A percentile compares a stretch with the other conserved stretches of the same genome.
phyloP scores from a whole-genome alignment of 1,284 basidiomycete species.

The Puccinia polysora region DNA sequence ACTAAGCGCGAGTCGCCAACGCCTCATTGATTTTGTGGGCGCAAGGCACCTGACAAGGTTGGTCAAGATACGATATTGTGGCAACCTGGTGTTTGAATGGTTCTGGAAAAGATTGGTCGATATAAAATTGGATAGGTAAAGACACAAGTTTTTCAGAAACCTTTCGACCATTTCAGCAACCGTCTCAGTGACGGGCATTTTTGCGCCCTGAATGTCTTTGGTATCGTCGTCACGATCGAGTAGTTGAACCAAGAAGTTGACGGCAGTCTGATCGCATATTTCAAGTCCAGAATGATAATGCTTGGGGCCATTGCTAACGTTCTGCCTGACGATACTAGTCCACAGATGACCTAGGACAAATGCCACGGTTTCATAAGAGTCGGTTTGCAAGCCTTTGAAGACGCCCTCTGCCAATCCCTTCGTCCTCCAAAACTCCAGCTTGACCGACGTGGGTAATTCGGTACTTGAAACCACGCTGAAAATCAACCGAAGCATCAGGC shows the following conservation, averaged over 20 bases:
- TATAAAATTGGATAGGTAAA: conserved; percentile 11
- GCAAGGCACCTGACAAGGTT: conserved; percentile 32
- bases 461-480: conserved; percentile 17
- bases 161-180: conserved; percentile 38
- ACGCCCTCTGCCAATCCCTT: conserved; percentile 41
- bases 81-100: conserved; percentile 27
- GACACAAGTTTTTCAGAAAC: conserved; percentile 16
- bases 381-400: conserved; percentile 27
- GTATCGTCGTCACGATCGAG: conserved; percentile 14
- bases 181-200: conserved; percentile 12
- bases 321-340: conserved; percentile 13
- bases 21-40: conserved; percentile 30
- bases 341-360: conserved; percentile 39
- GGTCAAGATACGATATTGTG: conserved; percentile 28
- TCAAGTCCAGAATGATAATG: conserved; percentile 31
- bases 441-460: conserved; percentile 31
- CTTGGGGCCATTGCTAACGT: neutral
- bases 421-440: conserved; percentile 39
- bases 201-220: conserved; percentile 14
- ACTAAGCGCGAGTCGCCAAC: conserved; percentile 29
- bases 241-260: conserved; percentile 15
- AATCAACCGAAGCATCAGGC: conserved; percentile 34
- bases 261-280: conserved; percentile 21
- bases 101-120: conserved; percentile 25
- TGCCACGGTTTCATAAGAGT: conserved; percentile 36